A percentile compares a stretch with the other conserved stretches of the same genome.
phyloP scores from a whole-genome alignment of 2,329 filamentous ascomycete species.

The Aspergillus aculeatinus region DNA sequence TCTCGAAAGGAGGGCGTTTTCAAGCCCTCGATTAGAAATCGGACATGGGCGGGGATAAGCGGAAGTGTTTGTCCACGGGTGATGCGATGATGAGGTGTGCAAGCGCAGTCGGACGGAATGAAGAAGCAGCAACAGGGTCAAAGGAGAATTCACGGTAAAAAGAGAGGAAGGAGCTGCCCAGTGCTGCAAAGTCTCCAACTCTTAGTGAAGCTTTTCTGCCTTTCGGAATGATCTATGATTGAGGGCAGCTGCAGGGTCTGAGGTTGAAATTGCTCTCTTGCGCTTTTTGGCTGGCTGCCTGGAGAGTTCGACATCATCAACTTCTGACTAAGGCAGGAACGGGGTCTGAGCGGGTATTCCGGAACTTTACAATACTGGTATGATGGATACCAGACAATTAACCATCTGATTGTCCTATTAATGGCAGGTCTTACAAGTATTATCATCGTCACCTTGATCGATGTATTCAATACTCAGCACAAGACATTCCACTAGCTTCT shows the following conservation, averaged over 20 bases:
- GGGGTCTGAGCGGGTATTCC: too few species aligned
- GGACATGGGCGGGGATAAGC: slow-evolving; percentile 1
- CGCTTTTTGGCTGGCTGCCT: not conserved
- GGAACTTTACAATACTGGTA: not conserved
- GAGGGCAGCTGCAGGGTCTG: not conserved
- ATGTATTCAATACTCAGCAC: not conserved
- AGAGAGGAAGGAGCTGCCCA: not conserved
- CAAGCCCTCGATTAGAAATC: slow-evolving; percentile 1
- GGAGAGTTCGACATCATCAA: not conserved
- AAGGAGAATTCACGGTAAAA: not conserved
- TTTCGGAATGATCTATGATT: not conserved
- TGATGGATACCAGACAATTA: too few species aligned
- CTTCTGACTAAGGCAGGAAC: too few species aligned
- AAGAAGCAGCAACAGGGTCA: not conserved
- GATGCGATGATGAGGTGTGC: slow-evolving; percentile 7
- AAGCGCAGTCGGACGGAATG: not conserved
- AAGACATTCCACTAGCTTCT: not conserved
- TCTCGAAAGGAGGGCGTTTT: not conserved
- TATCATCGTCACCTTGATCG: too few species aligned
- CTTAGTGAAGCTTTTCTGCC: not conserved
- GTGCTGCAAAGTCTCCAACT: not conserved
- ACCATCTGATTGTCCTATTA: not conserved
- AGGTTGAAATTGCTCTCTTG: not conserved
- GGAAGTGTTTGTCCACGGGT: slow-evolving; percentile 2
- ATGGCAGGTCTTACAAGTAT: not conserved